Evolutionary conservation across 441 rosid genomes (phyloP).

Genomic region (Brassica hybrid): DNA sequence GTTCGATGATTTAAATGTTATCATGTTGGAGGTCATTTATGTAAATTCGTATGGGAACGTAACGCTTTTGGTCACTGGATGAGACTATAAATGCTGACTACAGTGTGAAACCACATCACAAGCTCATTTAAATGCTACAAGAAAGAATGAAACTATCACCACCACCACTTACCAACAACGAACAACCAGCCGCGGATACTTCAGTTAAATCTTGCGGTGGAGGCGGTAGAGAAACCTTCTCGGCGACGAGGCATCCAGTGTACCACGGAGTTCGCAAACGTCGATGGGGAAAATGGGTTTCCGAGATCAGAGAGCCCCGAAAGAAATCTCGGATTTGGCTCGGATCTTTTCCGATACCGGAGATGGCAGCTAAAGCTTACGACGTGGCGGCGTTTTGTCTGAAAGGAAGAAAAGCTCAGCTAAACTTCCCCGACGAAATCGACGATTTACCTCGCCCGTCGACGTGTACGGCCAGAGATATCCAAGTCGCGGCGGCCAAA

Average conservation of each 20-base stretch:
- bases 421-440: constrained; percentile 64
- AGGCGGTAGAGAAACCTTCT: constrained; percentile 15
- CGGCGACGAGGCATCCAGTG: constrained; percentile 57
- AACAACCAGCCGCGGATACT: constrained; percentile 12
- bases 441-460: constrained; percentile 56
- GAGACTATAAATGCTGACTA: constrained; percentile 53
- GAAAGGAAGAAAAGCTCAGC: constrained; percentile 65
- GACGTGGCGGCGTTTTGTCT: constrained; percentile 67
- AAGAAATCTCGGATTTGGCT: constrained; percentile 73
- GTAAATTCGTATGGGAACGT: constrained; percentile 15
- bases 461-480: constrained; percentile 58
- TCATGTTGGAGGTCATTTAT: constrained; percentile 19
- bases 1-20: too few relatives aligned
- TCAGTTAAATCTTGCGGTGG: constrained; percentile 31
- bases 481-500: constrained; percentile 63
- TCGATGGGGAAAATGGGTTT: constrained; percentile 77
- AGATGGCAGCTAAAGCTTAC: constrained; percentile 73
- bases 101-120: constrained; percentile 46
- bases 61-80: constrained; percentile 23
- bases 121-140: constrained; percentile 33
- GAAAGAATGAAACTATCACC: constrained; percentile 33
- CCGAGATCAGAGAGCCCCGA: constrained; percentile 69
- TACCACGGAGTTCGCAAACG: constrained; percentile 67
- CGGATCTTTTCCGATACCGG: constrained; percentile 64
- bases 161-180: constrained; percentile 26